phyloP scores from a whole-genome alignment of 2,329 filamentous ascomycete genomes.

The Fusarium coffeatum region DNA sequence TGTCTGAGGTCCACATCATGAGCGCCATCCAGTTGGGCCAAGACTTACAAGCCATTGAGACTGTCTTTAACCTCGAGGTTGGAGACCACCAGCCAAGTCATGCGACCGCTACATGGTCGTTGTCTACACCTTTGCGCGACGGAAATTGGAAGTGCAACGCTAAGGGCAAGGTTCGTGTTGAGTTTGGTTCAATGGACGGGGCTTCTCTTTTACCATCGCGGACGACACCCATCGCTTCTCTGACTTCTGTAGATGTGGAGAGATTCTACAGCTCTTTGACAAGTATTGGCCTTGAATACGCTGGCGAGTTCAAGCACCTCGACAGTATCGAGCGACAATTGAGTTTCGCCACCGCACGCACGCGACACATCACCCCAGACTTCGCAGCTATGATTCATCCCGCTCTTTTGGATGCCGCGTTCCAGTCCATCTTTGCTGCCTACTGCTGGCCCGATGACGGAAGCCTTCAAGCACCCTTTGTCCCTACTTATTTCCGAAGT shows the following conservation, averaged over 20 bases:
- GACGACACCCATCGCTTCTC: not conserved
- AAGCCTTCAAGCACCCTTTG: constrained; percentile 48
- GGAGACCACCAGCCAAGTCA: too few species aligned
- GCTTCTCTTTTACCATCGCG: too few species aligned
- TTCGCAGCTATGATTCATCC: constrained; percentile 48
- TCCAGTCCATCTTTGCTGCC: constrained; percentile 52
- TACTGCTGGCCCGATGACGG: constrained; percentile 50
- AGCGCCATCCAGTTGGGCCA: constrained; percentile 7
- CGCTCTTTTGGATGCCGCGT: constrained; percentile 49
- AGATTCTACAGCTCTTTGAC: too few species aligned
- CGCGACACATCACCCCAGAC: not conserved
- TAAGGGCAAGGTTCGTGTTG: not conserved
- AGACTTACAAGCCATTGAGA: constrained; percentile 1
- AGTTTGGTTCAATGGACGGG: not conserved
- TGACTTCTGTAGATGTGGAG: not conserved
- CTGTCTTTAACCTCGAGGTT: constrained; percentile 15
- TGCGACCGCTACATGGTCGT: too few species aligned
- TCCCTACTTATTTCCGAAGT: constrained; percentile 30
- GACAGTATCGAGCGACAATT: constrained; percentile 30
- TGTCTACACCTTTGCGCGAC: too few species aligned
- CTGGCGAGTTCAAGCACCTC: not conserved
- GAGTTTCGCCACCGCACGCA: not conserved
- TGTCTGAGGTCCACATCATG: constrained; percentile 3
- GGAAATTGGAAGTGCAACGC: not conserved
- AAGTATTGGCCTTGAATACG: too few species aligned